Evolutionary conservation across 2,329 filamentous ascomycete genomes (phyloP).

Genomic region (Fusarium abutilonis): DNA sequence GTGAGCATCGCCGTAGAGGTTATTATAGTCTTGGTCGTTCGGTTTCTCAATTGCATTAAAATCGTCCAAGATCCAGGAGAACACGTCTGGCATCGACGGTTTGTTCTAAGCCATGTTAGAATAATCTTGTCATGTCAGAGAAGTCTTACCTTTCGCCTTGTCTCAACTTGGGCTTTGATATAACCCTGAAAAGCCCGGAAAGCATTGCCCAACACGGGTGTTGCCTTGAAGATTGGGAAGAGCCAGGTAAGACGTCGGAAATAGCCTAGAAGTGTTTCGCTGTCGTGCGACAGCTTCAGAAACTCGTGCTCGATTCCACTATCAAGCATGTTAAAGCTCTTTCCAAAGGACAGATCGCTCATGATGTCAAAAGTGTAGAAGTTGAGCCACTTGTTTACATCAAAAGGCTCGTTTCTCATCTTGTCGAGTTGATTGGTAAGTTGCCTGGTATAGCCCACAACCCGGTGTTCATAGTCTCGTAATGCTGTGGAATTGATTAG

Average conservation of each 20-base stretch:
- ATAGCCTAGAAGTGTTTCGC: background rate
- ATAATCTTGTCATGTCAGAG: rapidly evolving
- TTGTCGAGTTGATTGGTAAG: conserved; percentile 1
- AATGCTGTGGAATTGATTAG: background rate
- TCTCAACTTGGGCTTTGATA: conserved; percentile 1
- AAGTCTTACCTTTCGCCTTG: background rate
- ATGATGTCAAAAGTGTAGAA: conserved; percentile 34
- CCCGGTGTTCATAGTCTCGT: conserved; percentile 25
- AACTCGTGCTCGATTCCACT: conserved; percentile 7
- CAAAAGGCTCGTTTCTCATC: background rate
- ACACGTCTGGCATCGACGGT: conserved; percentile 13
- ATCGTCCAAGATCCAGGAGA: conserved; percentile 14
- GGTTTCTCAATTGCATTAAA: conserved; percentile 1
- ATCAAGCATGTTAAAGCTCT: conserved; percentile 25
- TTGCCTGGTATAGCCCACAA: conserved; percentile 12
- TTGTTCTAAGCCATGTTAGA: background rate
- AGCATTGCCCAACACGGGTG: background rate
- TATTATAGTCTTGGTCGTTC: background rate
- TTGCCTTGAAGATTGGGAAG: background rate
- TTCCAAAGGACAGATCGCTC: conserved; percentile 29
- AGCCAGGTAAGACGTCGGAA: conserved; percentile 7
- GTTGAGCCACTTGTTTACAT: conserved; percentile 13
- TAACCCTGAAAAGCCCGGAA: background rate
- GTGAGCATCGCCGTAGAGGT: conserved; percentile 3
- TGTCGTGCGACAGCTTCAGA: conserved; percentile 5